Evolutionary conservation across 768 basidiomycete genomes (phyloP).

Genomic region (Boletus vinaceobasis): DNA sequence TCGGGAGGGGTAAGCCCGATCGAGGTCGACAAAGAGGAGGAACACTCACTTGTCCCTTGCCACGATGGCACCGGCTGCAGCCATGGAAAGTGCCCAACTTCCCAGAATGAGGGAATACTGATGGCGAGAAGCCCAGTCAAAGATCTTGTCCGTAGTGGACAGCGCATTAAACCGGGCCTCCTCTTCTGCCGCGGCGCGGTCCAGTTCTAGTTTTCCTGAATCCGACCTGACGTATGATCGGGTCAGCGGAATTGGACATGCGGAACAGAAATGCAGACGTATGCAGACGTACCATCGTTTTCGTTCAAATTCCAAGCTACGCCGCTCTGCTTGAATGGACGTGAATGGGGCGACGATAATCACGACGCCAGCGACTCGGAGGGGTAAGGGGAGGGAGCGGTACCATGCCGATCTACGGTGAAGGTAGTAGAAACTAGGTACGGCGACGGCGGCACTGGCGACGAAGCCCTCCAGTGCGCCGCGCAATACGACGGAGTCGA

Average conservation of each 20-base stretch:
- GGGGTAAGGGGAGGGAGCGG: constrained; percentile 57
- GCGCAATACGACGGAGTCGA: constrained; percentile 52
- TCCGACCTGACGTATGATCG: constrained; percentile 30
- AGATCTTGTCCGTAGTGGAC: constrained; percentile 47
- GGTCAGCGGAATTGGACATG: neutral
- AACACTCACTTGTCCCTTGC: constrained; percentile 56
- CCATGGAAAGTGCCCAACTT: constrained; percentile 70
- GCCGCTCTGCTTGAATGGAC: constrained; percentile 72
- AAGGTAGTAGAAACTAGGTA: constrained; percentile 49
- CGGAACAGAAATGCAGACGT: neutral
- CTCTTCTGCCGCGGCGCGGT: constrained; percentile 35
- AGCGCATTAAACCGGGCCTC: constrained; percentile 50
- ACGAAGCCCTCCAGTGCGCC: constrained; percentile 59
- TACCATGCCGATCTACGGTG: constrained; percentile 57
- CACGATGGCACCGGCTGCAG: constrained; percentile 60
- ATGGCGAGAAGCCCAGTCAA: constrained; percentile 63
- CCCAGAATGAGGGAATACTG: constrained; percentile 73
- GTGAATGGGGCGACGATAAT: constrained; percentile 62
- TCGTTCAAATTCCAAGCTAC: constrained; percentile 61
- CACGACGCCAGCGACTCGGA: constrained; percentile 70
- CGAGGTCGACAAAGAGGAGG: no score
- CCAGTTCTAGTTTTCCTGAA: constrained; percentile 50
- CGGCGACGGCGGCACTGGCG: constrained; percentile 44
- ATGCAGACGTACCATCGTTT: constrained; percentile 49
- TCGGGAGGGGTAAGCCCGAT: neutral